Percentiles rank a stretch among this genome's conserved stretches.
Evolutionary conservation across 2,329 filamentous ascomycete species (phyloP).

Genomic region (Chrysosphaeria jannelii): DNA sequence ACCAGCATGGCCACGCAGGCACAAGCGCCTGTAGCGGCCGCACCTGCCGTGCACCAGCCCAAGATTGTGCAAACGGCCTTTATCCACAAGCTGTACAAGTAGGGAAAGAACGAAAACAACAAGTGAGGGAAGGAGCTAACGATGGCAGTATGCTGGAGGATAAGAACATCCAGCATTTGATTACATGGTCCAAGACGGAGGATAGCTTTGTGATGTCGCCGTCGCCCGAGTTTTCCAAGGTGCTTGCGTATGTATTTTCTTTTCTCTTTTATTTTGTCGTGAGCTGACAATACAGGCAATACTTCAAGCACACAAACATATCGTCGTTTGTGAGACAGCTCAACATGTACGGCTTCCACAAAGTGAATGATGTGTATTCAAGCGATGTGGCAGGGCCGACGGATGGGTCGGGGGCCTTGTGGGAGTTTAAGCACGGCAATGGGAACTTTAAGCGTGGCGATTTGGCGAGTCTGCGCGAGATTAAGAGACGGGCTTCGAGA

Average conservation of each 20-base stretch:
- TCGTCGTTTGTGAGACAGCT: constrained; percentile 93
- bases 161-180: constrained; percentile 70
- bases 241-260: constrained; percentile 46
- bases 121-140: too few relatives aligned
- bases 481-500: constrained; percentile 77
- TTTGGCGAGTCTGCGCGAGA: constrained; percentile 68
- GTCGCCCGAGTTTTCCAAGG: constrained; percentile 90
- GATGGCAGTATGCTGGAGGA: constrained; percentile 90
- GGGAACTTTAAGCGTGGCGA: constrained; percentile 93
- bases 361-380: constrained; percentile 97
- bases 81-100: constrained; percentile 98
- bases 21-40: constrained; percentile 16
- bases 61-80: constrained; percentile 98
- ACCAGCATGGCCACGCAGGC: constrained; percentile 9
- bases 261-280: constrained; percentile 2
- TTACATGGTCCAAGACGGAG: constrained; percentile 78
- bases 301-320: constrained; percentile 98
- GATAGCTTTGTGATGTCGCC: constrained; percentile 99
- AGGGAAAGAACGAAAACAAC: too few relatives aligned
- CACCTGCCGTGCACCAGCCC: constrained; percentile 59
- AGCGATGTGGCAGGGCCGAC: constrained; percentile 77
- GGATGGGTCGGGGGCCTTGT: constrained; percentile 76
- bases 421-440: constrained; percentile 97
- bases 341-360: constrained; percentile 99
- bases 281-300: constrained; percentile 31